Evolutionary conservation across 176 grass and related monocot genomes (phyloP).

Genomic region (Eleusine coracana): DNA sequence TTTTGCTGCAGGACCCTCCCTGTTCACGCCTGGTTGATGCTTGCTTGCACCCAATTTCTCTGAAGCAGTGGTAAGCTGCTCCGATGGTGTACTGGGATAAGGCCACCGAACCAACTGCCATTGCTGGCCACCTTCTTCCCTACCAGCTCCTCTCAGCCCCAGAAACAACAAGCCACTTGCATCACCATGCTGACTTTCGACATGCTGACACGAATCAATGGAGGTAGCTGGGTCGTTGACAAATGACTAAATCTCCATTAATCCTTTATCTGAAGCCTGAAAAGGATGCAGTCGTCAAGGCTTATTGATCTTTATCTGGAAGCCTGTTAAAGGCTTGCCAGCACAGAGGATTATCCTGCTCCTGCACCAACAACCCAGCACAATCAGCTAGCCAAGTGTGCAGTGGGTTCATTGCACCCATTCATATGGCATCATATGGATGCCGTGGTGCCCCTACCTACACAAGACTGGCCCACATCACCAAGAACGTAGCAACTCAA

Average conservation of each 20-base stretch:
- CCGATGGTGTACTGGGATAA: slow-evolving; percentile 20
- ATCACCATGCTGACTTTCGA: slow-evolving; percentile 13
- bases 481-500: slow-evolving; percentile 36
- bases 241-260: slow-evolving; percentile 26
- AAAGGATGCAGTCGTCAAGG: slow-evolving; percentile 4
- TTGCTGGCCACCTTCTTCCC: slow-evolving; percentile 14
- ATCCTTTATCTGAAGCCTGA: slow-evolving; percentile 47
- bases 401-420: slow-evolving; percentile 21
- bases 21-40: slow-evolving; percentile 1
- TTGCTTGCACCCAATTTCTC: slow-evolving; percentile 23
- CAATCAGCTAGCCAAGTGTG: slow-evolving; percentile 11
- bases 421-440: slow-evolving; percentile 2
- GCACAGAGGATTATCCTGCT: slow-evolving; percentile 25
- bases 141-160: neutral
- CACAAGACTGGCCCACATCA: neutral
- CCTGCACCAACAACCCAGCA: slow-evolving; percentile 31
- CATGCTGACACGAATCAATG: slow-evolving; percentile 26
- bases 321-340: slow-evolving; percentile 26
- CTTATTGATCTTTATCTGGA: slow-evolving; percentile 27
- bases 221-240: slow-evolving; percentile 42
- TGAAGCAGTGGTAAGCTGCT: slow-evolving; percentile 36
- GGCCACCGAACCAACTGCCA: neutral
- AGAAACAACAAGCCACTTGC: slow-evolving; percentile 38
- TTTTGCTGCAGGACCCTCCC: neutral
- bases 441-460: slow-evolving; percentile 35